These are phyloP conservation scores for Xylariaceae sp. DNA, from an alignment of 2,329 filamentous ascomycete species.

Conservation along the genomic window DNA sequence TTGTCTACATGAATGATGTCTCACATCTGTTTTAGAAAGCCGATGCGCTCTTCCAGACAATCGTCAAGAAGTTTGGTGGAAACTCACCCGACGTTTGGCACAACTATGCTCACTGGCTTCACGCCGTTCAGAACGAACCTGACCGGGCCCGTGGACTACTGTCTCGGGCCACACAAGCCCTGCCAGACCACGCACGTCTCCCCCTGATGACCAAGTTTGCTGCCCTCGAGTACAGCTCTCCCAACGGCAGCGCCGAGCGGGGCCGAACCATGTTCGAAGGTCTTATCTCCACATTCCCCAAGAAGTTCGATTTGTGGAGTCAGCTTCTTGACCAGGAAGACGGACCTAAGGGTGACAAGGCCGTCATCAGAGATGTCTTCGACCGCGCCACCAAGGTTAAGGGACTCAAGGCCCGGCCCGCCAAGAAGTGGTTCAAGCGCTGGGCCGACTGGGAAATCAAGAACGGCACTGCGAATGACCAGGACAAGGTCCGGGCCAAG, in stretches of 20 bases:
- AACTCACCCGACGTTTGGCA: slow-evolving; percentile 77
- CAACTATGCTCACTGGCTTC: slow-evolving; percentile 92
- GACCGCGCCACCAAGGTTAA: slow-evolving; percentile 68
- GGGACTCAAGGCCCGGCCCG: slow-evolving; percentile 73
- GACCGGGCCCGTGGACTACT: slow-evolving; percentile 75
- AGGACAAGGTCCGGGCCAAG: slow-evolving; percentile 64
- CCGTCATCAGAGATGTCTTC: slow-evolving; percentile 68
- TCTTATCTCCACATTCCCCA: slow-evolving; percentile 76
- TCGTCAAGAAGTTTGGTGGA: slow-evolving; percentile 84
- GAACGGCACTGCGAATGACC: slow-evolving; percentile 62
- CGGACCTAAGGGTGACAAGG: slow-evolving; percentile 43
- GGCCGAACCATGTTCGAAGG: slow-evolving; percentile 93
- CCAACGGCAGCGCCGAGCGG: slow-evolving; percentile 78
- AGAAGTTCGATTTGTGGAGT: slow-evolving; percentile 89
- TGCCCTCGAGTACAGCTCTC: slow-evolving; percentile 81
- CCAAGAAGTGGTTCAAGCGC: slow-evolving; percentile 82
- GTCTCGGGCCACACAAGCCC: slow-evolving; percentile 75
- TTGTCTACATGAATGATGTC: slow-evolving; percentile 10
- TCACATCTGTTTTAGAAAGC: slow-evolving; percentile 61
- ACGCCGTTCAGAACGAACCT: slow-evolving; percentile 64
- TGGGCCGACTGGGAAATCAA: slow-evolving; percentile 87
- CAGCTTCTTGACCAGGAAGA: slow-evolving; percentile 84
- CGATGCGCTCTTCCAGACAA: slow-evolving; percentile 77
- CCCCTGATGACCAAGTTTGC: slow-evolving; percentile 82
- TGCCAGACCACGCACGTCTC: slow-evolving; percentile 62